Percentiles rank a stretch among this genome's conserved stretches.
Conservation (phyloP, 805 yeast genomes). For the Torulaspora delbrueckii region DNA sequence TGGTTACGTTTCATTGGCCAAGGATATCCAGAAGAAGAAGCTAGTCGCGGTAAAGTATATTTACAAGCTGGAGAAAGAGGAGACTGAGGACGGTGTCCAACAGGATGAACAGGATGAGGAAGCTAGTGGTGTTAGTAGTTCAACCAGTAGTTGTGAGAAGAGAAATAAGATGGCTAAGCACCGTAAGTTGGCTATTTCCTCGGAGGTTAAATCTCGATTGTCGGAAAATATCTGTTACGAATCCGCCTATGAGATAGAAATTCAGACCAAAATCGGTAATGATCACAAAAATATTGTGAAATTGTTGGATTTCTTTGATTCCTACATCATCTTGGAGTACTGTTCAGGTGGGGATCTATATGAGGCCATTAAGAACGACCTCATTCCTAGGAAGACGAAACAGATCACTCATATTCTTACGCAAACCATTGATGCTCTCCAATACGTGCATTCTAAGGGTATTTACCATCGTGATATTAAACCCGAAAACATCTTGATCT, state of each 20-base stretch:
- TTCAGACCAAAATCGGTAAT: conserved; percentile 55
- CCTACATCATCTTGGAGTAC: conserved; percentile 72
- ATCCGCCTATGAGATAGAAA: conserved; percentile 63
- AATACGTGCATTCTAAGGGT: conserved; percentile 61
- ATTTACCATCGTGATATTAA: conserved; percentile 82
- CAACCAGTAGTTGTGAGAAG: conserved; percentile 24
- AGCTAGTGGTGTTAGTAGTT: conserved; percentile 13
- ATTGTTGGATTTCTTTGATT: conserved; percentile 57
- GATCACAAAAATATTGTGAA: conserved; percentile 56
- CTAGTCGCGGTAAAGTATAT: conserved; percentile 85
- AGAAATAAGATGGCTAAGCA: conserved; percentile 20
- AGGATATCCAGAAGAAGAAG: conserved; percentile 48
- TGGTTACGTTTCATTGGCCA: conserved; percentile 85
- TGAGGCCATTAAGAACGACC: conserved; percentile 60
- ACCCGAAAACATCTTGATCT: conserved; percentile 69
- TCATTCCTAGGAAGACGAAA: conserved; percentile 52
- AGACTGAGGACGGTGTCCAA: conserved; percentile 28
- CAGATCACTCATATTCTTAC: conserved; percentile 50
- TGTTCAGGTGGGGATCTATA: conserved; percentile 85
- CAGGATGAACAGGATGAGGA: conserved; percentile 14
- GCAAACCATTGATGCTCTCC: conserved; percentile 67
- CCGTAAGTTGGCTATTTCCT: conserved; percentile 37
- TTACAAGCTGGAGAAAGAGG: conserved; percentile 50
- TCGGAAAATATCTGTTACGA: conserved; percentile 47
- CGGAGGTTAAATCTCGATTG: conserved; percentile 29